Percentiles rank a stretch among this genome's conserved stretches.
phyloP scores from a whole-genome alignment of 352 stramenopile genomes.

The Globisporangium radiosum region DNA sequence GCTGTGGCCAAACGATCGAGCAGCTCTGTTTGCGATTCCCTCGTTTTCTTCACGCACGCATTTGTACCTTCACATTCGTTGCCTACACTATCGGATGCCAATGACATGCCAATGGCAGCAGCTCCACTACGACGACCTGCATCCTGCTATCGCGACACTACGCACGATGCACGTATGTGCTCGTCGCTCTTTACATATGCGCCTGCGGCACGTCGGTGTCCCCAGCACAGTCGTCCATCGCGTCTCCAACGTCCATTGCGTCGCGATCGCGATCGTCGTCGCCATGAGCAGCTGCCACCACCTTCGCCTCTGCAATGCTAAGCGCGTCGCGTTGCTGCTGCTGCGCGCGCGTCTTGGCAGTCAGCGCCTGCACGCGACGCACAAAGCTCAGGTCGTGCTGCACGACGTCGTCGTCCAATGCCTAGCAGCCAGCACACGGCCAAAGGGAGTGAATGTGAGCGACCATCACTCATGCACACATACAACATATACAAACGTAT shows the following conservation, averaged over 20 bases:
- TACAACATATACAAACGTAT: too few relatives aligned
- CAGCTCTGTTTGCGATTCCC: not conserved
- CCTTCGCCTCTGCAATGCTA: not conserved
- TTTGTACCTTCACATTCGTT: not conserved
- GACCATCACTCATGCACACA: not conserved
- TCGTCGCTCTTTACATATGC: too few relatives aligned
- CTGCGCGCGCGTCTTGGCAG: slow-evolving; percentile 33
- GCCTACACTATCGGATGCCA: not conserved
- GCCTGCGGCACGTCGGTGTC: too few relatives aligned
- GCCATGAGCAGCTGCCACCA: slow-evolving; percentile 10
- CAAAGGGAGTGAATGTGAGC: not conserved
- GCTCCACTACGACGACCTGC: too few relatives aligned
- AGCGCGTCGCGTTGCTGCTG: slow-evolving; percentile 13
- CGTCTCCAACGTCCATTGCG: not conserved
- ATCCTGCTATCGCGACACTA: too few relatives aligned
- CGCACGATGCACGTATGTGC: too few relatives aligned
- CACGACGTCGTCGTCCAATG: slow-evolving; percentile 38
- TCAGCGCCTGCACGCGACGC: slow-evolving; percentile 47
- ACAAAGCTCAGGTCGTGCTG: slow-evolving; percentile 53
- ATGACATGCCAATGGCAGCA: too few relatives aligned
- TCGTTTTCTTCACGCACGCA: not conserved
- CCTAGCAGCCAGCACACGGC: slow-evolving; percentile 14
- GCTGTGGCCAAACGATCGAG: too few relatives aligned
- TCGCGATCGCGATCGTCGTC: slow-evolving; percentile 8
- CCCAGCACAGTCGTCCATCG: too few relatives aligned